A percentile compares a stretch with the other conserved stretches of the same genome.
phyloP scores from a whole-genome alignment of 2,329 filamentous ascomycete genomes.

The Curvularia verruculosa region DNA sequence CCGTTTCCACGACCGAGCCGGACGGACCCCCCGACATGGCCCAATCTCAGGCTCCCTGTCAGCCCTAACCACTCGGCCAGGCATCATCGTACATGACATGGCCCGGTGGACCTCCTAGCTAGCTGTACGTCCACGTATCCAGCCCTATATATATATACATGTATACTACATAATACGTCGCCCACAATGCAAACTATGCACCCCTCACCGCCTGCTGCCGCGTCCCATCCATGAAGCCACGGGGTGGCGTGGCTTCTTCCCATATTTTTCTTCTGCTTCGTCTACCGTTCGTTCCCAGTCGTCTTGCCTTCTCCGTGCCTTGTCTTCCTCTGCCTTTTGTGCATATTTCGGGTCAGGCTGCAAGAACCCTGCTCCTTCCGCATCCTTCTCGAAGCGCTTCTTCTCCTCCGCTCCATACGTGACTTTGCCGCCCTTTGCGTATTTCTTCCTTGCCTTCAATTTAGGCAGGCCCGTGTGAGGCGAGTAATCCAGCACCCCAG shows the following conservation, averaged over 20 bases:
- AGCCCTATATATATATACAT: not conserved
- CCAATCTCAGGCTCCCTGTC: conserved; percentile 9
- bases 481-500: conserved; percentile 11
- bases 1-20: conserved; percentile 16
- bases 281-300: not conserved
- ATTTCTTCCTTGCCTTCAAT: conserved; percentile 4
- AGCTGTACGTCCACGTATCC: not conserved
- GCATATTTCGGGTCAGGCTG: not conserved
- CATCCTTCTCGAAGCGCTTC: conserved; percentile 5
- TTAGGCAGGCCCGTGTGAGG: conserved; percentile 12
- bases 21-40: conserved; percentile 20
- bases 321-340: not conserved
- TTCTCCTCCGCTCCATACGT: conserved; percentile 10
- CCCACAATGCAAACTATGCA: not conserved
- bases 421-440: not conserved
- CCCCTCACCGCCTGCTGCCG: not conserved
- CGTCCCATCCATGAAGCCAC: not conserved
- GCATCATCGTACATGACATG: not conserved
- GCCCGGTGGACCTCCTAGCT: not conserved
- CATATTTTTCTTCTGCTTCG: not conserved
- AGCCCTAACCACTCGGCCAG: conserved; percentile 3
- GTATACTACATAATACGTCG: not conserved
- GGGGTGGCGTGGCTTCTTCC: not conserved
- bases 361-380: conserved; percentile 2
- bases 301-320: not conserved